Base-by-base conservation (phyloP, 1,284 basidiomycete genomes). In the Xanthoconium separans region DNA sequence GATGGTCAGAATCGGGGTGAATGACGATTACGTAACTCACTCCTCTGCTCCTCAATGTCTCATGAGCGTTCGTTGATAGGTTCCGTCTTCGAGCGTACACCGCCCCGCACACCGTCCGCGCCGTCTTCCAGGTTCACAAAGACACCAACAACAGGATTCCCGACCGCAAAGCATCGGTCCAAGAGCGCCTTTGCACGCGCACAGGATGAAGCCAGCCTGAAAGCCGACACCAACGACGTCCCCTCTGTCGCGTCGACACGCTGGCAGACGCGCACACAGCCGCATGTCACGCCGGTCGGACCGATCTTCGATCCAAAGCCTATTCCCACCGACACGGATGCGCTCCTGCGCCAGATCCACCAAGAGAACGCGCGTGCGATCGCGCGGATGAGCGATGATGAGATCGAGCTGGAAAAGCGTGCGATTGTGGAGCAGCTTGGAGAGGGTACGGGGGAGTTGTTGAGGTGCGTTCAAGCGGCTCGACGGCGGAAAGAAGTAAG, bases 351-450 rank as follows among this genome's bases (percentile, higher is more conserved):
- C 6, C 68, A 70, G 45, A 72, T 79, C 29, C 68, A 71, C 47
- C 61, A 68, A 45, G 76, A 80, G 62, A 83, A 84, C 56, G 65
- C 66, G 36, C 65, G 60, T 6, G 61, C 65, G 20, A 65, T 85
- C 1, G 68, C 68, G 18, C 57, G 54, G 3, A 84, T 85, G 83
- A 65, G 68, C 20, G 62, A 70, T 4, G 69, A 70, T 0, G 76
- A 84, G 54, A 65, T 77, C 2, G 70, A 75, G 37, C 58, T 70
- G 34, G 81, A 82, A 60, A 68, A 77, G 44, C 69, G 69, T 31
- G 77, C 82, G 46, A 73, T 87, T 30, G 56, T 82, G 50, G 78
- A 82, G 52, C 74, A 75, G 48, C 78, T 89, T 56, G 86, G 85
- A 0, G 65, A 72, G 1, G 74, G 73, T 13, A 65, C 85, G 10